Base-by-base conservation (phyloP, 164 flowering plant genomes). In the Umbellularia californica region DNA sequence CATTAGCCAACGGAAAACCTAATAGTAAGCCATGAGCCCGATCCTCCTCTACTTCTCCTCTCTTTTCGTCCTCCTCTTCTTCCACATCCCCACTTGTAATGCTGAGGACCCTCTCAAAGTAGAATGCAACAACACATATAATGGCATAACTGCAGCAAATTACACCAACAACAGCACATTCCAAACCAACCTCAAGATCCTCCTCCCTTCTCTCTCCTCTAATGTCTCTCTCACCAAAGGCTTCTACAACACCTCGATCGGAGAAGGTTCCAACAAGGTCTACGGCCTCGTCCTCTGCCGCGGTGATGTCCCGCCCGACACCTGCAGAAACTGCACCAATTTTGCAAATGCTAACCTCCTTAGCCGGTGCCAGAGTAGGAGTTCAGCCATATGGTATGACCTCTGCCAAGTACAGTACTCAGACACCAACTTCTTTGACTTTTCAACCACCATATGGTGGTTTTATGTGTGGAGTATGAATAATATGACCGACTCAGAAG, bases 331-430 rank as follows among this genome's bases (percentile, higher is more conserved):
- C 20, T 82, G 86, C 71, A 33, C 79, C 12, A 3, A 25, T 12
- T 50, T 35, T 1, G 83, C 86, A 14, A 6, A 47, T 12, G 7
- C 69, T 3, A 58, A 72, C 50, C 62, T 82, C 22, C 2, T 22
- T 15, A 13, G 14, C 1, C 71, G 71, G 19, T 84, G 85, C 65
- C 80, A 82, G 14, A 72, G 70, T n/a, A 69, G 62, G 22, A 78
- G 20, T 9, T 84, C 87, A 2, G 20, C 74, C 23, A 67, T 74
- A 9, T 83, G 88, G 84, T 81, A 78, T 30, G 87, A 84, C 23
- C 0, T 23, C 0, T 84, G 87, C 58, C 82, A 75, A 47, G 27
- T 86, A 50, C 82, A 84, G 13, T 82, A 79, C 60, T 82, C 88
- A 1, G 27, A 69, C 30, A 1, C 2, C 19, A 70, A 13, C 5